Evolutionary conservation across 805 yeast species (phyloP), one percentile per base, ranked within the genome.

Genomic region (Lipomyces sp.): DNA sequence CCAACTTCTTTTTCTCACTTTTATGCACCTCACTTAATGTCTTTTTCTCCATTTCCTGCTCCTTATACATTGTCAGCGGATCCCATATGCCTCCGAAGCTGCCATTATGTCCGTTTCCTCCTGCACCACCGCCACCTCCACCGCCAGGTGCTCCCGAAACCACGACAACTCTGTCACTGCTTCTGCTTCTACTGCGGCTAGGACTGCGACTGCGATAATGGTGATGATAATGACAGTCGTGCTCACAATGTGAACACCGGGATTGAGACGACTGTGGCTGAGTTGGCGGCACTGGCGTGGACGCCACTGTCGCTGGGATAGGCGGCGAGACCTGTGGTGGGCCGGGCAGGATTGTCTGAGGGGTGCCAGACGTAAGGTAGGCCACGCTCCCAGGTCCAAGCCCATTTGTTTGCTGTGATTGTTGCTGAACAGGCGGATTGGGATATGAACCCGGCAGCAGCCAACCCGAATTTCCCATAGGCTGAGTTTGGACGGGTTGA

Each of bases 81-180:
- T 57, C 54, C 34, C 39, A 32, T 11, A 30, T 34, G 5, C 32
- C 59, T 7, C 29, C 29, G 10, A 57, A 33, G 5, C 54, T 59
- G 32, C 60, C n/a, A 35, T 29, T 57, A 32, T 13, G 8, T 24
- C 39, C 30, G 13, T n/a, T 8, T 29, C 54, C 54, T 32, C 34
- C 54, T 5, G 15, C 30, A 11, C 54, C 54, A 7, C 54, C 30
- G 24, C 53, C 54, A 50, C 54, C 24, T 11, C 54, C 54, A 51
- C 54, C 54, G 13, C 54, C 60, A 57, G 60, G 29, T 7, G 59
- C 59, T 56, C 42, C 45, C 13, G 60, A 59, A 39, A 57, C 30
- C 10, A 57, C 60, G 10, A 57, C 34, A 11, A 57, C 29, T 37
- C 39, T 51, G 35, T 57, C 60, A 10, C 54, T 13, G 18, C 56